Conservation (phyloP, 495 filamentous ascomycete genomes). For the Tuber indicum region DNA sequence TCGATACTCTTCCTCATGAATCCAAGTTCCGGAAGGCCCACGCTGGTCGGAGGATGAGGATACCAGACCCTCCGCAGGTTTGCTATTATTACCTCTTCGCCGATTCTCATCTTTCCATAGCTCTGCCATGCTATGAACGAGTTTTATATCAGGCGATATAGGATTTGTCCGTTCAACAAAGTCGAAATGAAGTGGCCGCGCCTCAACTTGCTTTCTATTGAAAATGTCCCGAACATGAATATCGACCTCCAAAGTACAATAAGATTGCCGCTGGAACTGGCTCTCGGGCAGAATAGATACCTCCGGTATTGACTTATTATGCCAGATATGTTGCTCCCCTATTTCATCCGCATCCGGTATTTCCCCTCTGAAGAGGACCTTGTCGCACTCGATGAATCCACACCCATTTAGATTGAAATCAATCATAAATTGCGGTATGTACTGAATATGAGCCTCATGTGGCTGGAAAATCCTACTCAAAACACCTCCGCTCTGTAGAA, state of each 20-base stretch:
- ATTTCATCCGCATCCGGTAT: slow-evolving; percentile 62
- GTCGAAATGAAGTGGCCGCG: slow-evolving; percentile 75
- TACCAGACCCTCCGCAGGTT: slow-evolving; percentile 58
- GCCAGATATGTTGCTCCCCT: slow-evolving; percentile 63
- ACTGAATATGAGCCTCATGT: slow-evolving; percentile 88
- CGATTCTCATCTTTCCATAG: slow-evolving; percentile 87
- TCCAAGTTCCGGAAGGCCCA: slow-evolving; percentile 66
- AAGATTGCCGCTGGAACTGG: slow-evolving; percentile 66
- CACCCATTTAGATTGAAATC: slow-evolving; percentile 97
- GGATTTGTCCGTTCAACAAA: slow-evolving; percentile 71
- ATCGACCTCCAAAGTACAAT: slow-evolving; percentile 84
- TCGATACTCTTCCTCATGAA: slow-evolving; percentile 80
- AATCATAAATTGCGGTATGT: slow-evolving; percentile 90
- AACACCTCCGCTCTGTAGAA: slow-evolving; percentile 77
- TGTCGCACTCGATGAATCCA: slow-evolving; percentile 66
- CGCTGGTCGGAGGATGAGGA: slow-evolving; percentile 80
- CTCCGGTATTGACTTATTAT: slow-evolving; percentile 58
- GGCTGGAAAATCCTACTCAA: slow-evolving; percentile 79
- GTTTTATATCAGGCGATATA: slow-evolving; percentile 59
- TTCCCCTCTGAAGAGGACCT: slow-evolving; percentile 64
- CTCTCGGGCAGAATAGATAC: slow-evolving; percentile 54
- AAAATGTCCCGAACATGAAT: slow-evolving; percentile 81
- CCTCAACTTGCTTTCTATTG: slow-evolving; percentile 66
- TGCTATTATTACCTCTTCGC: slow-evolving; percentile 48
- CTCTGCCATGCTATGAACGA: slow-evolving; percentile 81